Conservation (phyloP, 257 asterid genomes). For the Solanum gandarillasii region DNA sequence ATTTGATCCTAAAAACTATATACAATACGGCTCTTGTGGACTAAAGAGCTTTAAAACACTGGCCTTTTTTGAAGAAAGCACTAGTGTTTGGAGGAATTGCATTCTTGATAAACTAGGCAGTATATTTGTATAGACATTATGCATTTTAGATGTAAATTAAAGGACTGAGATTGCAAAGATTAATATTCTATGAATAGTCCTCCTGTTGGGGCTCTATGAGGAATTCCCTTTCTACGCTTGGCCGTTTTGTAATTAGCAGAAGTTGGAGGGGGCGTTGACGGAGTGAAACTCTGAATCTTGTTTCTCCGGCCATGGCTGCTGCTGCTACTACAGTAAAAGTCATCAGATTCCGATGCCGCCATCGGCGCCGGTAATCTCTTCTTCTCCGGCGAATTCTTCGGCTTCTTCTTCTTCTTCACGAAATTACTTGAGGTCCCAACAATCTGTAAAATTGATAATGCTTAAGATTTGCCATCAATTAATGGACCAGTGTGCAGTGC, state of each 20-base stretch:
- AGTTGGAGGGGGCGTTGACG: slow-evolving; percentile 26
- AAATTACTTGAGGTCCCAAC: slow-evolving; percentile 2
- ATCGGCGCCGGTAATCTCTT: background rate
- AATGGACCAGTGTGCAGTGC: background rate
- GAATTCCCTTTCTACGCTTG: slow-evolving; percentile 26
- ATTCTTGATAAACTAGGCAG: background rate
- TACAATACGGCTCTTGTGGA: background rate
- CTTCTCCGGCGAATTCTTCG: background rate
- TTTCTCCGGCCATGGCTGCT: slow-evolving; percentile 3
- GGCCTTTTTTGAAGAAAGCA: background rate
- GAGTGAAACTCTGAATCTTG: slow-evolving; percentile 17
- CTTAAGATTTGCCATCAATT: background rate
- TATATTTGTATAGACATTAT: background rate
- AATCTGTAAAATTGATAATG: background rate
- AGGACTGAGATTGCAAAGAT: background rate
- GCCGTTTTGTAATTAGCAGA: slow-evolving; percentile 13
- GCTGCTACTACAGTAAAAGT: background rate
- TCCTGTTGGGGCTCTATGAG: slow-evolving; percentile 22
- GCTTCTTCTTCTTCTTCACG: background rate
- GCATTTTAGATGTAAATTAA: background rate
- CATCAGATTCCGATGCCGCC: background rate
- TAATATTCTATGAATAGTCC: slow-evolving; percentile 7
- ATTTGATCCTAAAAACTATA: background rate
- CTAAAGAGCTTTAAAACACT: background rate
- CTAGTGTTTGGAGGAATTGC: background rate